A percentile compares a stretch with the other conserved stretches of the same genome.
phyloP scores from a whole-genome alignment of 1,284 basidiomycete species.

The Hemileccinum hortonii region DNA sequence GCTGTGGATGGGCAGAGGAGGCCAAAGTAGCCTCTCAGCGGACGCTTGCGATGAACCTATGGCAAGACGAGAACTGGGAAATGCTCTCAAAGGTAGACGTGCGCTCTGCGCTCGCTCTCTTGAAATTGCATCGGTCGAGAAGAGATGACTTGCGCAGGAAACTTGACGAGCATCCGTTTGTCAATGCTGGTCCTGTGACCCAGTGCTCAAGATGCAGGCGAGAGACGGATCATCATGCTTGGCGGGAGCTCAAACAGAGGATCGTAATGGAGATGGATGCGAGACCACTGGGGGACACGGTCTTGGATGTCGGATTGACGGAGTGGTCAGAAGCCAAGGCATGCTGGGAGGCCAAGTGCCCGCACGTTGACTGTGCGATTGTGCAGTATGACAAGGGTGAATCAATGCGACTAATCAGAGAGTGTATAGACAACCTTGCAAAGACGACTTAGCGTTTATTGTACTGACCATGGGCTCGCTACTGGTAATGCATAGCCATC shows the following conservation, averaged over 20 bases:
- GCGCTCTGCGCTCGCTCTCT: constrained; percentile 49
- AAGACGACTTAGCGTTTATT: constrained; percentile 28
- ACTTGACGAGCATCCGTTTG: too few species aligned
- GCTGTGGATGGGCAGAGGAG: constrained; percentile 58
- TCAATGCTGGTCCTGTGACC: too few species aligned
- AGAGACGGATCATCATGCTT: constrained; percentile 54
- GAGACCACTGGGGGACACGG: constrained; percentile 56
- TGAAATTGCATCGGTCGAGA: constrained; percentile 51
- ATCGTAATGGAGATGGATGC: constrained; percentile 56
- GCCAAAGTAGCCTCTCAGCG: constrained; percentile 51
- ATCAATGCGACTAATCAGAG: constrained; percentile 51
- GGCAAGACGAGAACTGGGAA: constrained; percentile 43
- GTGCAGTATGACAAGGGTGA: constrained; percentile 57
- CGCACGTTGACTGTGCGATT: constrained; percentile 43
- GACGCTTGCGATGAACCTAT: constrained; percentile 48
- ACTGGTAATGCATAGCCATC: too few species aligned
- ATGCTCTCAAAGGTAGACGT: constrained; percentile 49
- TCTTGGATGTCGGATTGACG: constrained; percentile 46
- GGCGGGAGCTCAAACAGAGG: constrained; percentile 60
- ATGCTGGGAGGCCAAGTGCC: constrained; percentile 58
- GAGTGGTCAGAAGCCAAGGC: constrained; percentile 56
- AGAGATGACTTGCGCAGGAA: too few species aligned
- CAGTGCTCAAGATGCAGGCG: constrained; percentile 51
- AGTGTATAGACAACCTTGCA: constrained; percentile 52
- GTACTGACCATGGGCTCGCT: too few species aligned